Evolutionary conservation across 2,329 filamentous ascomycete species (phyloP), one percentile per base, ranked within the genome.

Genomic region (Rutstroemia sydowiana): DNA sequence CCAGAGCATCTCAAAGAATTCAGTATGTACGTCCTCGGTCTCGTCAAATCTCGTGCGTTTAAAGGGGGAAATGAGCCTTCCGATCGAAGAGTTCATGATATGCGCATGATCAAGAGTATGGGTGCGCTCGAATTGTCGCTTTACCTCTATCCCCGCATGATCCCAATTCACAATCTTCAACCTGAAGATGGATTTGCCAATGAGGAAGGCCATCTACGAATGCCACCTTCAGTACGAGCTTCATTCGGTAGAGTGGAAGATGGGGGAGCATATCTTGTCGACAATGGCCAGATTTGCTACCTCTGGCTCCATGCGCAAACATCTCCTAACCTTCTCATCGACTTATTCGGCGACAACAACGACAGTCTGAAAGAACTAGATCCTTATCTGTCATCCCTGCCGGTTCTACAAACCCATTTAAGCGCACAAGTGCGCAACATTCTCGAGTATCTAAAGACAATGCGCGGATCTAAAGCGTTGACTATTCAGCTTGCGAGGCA

Each of bases 1-100:
- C 93, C 93, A 0, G 93, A 98, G 71, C 88, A 92, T 59, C 78
- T 98, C 28, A 97, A 97, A 67, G 93, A 98, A 67, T 91, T 95
- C 63, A 84, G 87, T 63, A 97, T 98, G 90, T 97, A 93, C 69
- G 88, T 95, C 71, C 82, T 98, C 9, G 85, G 87, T 44, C 73
- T 97, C 57, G 73, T 95, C 66, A 98, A 98, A 70, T 91, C 82
- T 52, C 83, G 93, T 53, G 91, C 92, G 2, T 90, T 97, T 73
- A 97, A 97, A 73, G 87, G 88, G 47, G 92, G 92, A 53, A 84
- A 85, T 59, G 93, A 98, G 69, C 87, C 88, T 32, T 89, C 88
- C 9, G 93, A 98, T 69, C 84, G 93, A 56, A 80, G 93, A 57
- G 85, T 95, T 13, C 87, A 97, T 63, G 92, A 96, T 66, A 84